Evolutionary conservation across 2,329 filamentous ascomycete genomes (phyloP).

Genomic region (Camptophora hylomeconis): DNA sequence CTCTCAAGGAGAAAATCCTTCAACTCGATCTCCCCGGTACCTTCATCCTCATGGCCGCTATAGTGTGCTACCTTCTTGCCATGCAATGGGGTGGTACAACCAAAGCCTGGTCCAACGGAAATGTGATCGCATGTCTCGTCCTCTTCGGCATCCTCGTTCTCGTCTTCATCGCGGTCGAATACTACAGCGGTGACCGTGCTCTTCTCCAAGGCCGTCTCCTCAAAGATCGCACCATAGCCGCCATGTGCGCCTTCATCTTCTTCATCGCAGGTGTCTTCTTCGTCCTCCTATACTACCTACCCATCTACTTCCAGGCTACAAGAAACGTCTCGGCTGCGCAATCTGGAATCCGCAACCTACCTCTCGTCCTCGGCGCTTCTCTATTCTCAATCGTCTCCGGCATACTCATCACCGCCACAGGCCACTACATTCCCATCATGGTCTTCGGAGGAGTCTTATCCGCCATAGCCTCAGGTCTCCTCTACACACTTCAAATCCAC

Average conservation of each 20-base stretch:
- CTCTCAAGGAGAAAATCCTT: slow-evolving; percentile 24
- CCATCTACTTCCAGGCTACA: slow-evolving; percentile 37
- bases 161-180: slow-evolving; percentile 25
- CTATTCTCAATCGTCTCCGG: slow-evolving; percentile 23
- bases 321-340: slow-evolving; percentile 21
- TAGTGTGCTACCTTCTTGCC: slow-evolving; percentile 31
- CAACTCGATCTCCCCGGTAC: slow-evolving; percentile 35
- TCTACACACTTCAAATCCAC: slow-evolving; percentile 22
- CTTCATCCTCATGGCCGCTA: slow-evolving; percentile 25
- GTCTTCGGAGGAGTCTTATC: slow-evolving; percentile 17
- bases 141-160: slow-evolving; percentile 27
- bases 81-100: slow-evolving; percentile 33
- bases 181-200: slow-evolving; percentile 27
- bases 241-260: slow-evolving; percentile 24
- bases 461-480: slow-evolving; percentile 20
- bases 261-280: slow-evolving; percentile 25
- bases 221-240: slow-evolving; percentile 24
- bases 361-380: slow-evolving; percentile 27
- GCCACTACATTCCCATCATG: slow-evolving; percentile 19
- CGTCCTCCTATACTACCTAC: slow-evolving; percentile 31
- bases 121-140: slow-evolving; percentile 34
- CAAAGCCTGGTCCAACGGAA: slow-evolving; percentile 24
- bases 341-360: slow-evolving; percentile 30
- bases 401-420: slow-evolving; percentile 19
- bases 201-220: slow-evolving; percentile 27